Evolutionary conservation across 2,329 filamentous ascomycete genomes (phyloP).

Genomic region (Penicillium corylophilum): DNA sequence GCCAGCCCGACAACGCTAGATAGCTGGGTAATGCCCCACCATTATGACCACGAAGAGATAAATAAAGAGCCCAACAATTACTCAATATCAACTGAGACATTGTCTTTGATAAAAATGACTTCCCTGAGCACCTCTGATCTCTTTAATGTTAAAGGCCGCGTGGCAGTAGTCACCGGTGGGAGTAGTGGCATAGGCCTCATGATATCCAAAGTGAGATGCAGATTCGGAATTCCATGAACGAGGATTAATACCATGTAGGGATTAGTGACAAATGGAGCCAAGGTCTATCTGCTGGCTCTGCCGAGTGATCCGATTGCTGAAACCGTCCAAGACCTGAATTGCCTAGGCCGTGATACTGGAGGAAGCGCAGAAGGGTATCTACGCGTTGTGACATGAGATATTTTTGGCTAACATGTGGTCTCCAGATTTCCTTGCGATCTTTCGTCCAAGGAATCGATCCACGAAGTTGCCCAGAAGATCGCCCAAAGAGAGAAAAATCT

Average conservation of each 20-base stretch:
- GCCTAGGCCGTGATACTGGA: constrained; percentile 36
- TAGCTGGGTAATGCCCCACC: neutral
- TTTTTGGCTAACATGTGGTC: neutral
- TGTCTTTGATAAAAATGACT: constrained; percentile 8
- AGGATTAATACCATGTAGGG: constrained; percentile 30
- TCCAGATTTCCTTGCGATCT: constrained; percentile 36
- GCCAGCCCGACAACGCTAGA: constrained; percentile 5
- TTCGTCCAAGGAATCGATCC: constrained; percentile 44
- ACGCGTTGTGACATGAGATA: neutral
- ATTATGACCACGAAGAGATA: neutral
- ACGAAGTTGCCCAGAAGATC: constrained; percentile 32
- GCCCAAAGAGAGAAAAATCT: constrained; percentile 41
- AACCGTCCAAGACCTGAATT: constrained; percentile 41
- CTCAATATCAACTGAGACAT: neutral
- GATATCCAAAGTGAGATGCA: constrained; percentile 42
- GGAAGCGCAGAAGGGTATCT: constrained; percentile 43
- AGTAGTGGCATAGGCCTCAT: constrained; percentile 50
- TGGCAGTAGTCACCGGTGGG: constrained; percentile 47
- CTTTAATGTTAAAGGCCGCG: constrained; percentile 41
- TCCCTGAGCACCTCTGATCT: constrained; percentile 17
- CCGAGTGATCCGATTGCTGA: constrained; percentile 44
- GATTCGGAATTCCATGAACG: neutral
- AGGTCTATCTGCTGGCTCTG: constrained; percentile 46
- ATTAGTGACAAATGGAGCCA: constrained; percentile 48
- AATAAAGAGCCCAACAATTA: neutral